Evolutionary conservation across 2,329 filamentous ascomycete species (phyloP).

Genomic region (Byssochlamys sp.): DNA sequence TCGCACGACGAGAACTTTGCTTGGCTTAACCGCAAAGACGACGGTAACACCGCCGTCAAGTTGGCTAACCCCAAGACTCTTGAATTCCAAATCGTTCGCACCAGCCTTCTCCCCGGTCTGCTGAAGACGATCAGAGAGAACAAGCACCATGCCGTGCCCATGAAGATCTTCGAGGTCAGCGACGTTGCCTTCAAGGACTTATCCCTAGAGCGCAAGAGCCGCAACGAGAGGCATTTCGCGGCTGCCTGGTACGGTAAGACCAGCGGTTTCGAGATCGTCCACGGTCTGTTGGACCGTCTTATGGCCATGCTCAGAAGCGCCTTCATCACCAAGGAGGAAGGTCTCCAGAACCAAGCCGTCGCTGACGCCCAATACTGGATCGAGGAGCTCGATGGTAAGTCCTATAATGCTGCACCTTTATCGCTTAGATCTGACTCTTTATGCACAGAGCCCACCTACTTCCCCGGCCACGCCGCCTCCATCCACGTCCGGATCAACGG

Average conservation of each 20-base stretch:
- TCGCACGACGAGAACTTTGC: constrained; percentile 97
- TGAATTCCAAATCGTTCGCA: constrained; percentile 89
- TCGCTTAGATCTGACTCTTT: constrained; percentile 4
- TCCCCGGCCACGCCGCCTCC: constrained; percentile 77
- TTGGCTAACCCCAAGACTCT: constrained; percentile 87
- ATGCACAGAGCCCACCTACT: constrained; percentile 67
- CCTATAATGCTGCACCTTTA: not conserved
- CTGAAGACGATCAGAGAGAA: constrained; percentile 92
- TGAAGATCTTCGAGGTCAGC: constrained; percentile 84
- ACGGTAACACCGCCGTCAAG: constrained; percentile 70
- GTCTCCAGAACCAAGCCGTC: constrained; percentile 50
- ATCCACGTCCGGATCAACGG: constrained; percentile 68
- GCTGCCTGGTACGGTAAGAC: constrained; percentile 91
- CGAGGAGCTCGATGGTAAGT: constrained; percentile 68
- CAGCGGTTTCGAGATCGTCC: constrained; percentile 88
- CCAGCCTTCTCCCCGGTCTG: constrained; percentile 72
- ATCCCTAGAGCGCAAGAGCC: constrained; percentile 68
- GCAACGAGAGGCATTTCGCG: constrained; percentile 93
- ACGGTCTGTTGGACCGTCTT: constrained; percentile 82
- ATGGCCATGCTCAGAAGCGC: constrained; percentile 82
- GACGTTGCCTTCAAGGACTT: constrained; percentile 89
- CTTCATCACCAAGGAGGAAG: constrained; percentile 69
- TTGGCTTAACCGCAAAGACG: constrained; percentile 83
- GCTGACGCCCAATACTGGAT: constrained; percentile 76
- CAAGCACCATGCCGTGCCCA: constrained; percentile 75